Evolutionary conservation across 2,329 filamentous ascomycete genomes (phyloP), one percentile per base, ranked within the genome.

Genomic region (Clarireedia hainanense): DNA sequence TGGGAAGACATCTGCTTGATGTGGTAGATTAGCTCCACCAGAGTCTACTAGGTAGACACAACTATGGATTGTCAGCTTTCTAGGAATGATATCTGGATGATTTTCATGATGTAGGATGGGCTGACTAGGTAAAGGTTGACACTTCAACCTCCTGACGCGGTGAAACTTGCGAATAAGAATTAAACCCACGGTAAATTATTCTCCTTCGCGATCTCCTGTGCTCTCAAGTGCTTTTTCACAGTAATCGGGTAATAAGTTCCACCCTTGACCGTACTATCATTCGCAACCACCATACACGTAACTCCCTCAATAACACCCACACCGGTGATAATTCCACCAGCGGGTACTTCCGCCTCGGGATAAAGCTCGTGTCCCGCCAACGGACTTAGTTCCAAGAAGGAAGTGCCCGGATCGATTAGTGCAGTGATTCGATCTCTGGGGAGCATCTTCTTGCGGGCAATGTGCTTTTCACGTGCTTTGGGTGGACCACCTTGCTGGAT

Each of bases 11-110:
- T 96, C 89, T 39, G 91, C 87, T 73, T 99, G 92, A 67, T 96
- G 88, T 14, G 91, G 94, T 17, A 99, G 81, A 71, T 97, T 96
- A 57, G 91, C 94, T 61, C 92, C 92, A 47, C 94, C 92, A 5
- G 91, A 96, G 70, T 99, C 92, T 56, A 97, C 94, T 24, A 99
- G 80, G 73, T 97, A 99, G 69, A 99, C 89, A 72, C 92, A 97
- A 42, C 80, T 83, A 59, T 50, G 37, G 15, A 37, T 4, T 36
- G 27, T 57, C 26, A 58, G 48, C 26, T 12, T 34, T 9, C 12
- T 34, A 12, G 30, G 10, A 34, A 12, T 34, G 2, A 3, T 34
- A 4, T 12, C 12, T 2, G 4, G 30, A 34, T 34, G 30, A 12
- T 4, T 12, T 34, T 34, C 30, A 9, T 34, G 30, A 12, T 4